These are phyloP conservation scores for Vicia sativa DNA, from an alignment of 306 rosid species.

Conservation along the genomic window DNA sequence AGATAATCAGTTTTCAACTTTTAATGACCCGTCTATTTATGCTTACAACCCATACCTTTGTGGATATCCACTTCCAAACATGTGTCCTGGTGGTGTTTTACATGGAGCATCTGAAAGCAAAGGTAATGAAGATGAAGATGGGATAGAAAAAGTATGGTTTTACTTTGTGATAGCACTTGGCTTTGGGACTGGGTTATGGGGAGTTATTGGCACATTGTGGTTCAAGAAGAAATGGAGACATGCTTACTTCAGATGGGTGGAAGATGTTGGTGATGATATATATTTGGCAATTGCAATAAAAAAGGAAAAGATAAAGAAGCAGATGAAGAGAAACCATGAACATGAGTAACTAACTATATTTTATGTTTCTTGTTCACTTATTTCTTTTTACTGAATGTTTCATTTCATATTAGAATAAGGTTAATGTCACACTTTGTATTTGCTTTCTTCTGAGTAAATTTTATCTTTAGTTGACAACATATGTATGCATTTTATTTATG, in stretches of 20 bases:
- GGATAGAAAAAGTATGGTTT: background rate
- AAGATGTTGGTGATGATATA: conserved; percentile 24
- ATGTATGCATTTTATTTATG: no score
- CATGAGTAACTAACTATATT: no score
- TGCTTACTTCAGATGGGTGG: conserved; percentile 37
- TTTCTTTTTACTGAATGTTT: no score
- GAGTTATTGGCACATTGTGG: conserved; percentile 11
- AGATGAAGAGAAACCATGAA: no score
- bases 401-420: background rate
- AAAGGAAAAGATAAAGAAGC: no score
- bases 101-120: no score
- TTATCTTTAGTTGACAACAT: background rate
- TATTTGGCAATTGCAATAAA: conserved; percentile 1
- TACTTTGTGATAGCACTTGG: conserved; percentile 28
- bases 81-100: no score
- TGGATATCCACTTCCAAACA: conserved; percentile 20
- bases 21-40: conserved; percentile 20
- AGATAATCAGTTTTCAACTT: background rate
- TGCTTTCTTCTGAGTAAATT: conserved; percentile 4
- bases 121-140: no score
- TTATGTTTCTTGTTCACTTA: no score
- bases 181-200: conserved; percentile 33
- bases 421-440: conserved; percentile 1
- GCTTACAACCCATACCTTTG: conserved; percentile 31
- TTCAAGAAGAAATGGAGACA: conserved; percentile 35